Evolutionary conservation across 2,329 filamentous ascomycete genomes (phyloP), one percentile per base, ranked within the genome.

Genomic region (Plectosphaerella sp.): DNA sequence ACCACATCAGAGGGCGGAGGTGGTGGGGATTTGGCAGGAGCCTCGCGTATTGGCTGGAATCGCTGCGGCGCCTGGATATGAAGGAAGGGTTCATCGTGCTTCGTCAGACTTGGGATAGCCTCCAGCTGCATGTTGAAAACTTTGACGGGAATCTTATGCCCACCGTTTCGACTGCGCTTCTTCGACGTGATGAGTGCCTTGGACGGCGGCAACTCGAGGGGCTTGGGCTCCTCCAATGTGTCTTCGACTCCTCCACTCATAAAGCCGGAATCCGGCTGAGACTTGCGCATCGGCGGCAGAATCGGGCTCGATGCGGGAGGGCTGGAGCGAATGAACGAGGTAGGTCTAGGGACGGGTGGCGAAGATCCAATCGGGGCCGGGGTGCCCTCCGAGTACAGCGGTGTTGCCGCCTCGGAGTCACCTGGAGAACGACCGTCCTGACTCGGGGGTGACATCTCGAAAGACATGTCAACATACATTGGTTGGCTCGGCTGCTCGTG

Each of bases 351-450:
- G 1, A 95, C 78, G 1, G 94, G 94, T 14, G 93, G 93, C 4
- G 93, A 97, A 0, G 94, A 97, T 2, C 88, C 88, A 60, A 97
- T 90, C 50, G 90, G 89, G 47, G 84, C 84, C 4, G 91, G 88
- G 49, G 91, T 95, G 52, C 87, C 77, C 49, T 77, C 80, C 50
- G 82, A 79, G 39, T 73, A 77, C 35, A 74, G 71, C 5, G 79
- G 79, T 2, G 80, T 82, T 14, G 72, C 75, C 0, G 69, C 77
- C 36, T 72, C 59, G 12, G 79, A 82, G 20, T 82, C 79, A 3
- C 65, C 62, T 8, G 80, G 80, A 4, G 80, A 83, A 7, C 75
- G 74, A n/a, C 64, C 68, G 48, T 76, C 78, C 47, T 81, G 78
- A 53, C 74, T 74, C 48, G 67, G 69, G 5, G 71, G 72, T 10